These are phyloP conservation scores for Blepharisma japonicum DNA, from an alignment of 73 alveolate genomes.

Conservation along the genomic window DNA sequence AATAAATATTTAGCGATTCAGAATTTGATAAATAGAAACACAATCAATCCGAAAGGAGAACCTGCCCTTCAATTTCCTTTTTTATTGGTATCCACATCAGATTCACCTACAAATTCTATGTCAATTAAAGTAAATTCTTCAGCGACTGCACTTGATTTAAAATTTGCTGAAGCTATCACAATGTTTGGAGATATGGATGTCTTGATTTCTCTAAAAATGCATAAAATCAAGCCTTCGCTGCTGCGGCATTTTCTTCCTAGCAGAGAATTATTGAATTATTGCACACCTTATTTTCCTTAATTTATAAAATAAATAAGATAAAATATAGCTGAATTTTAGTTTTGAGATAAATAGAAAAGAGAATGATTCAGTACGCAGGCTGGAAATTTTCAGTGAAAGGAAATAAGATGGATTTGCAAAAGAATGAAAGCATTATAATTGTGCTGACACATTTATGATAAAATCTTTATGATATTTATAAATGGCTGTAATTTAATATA, in stretches of 20 bases:
- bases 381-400: too few relatives aligned
- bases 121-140: neutral
- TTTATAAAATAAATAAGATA: neutral
- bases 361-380: too few relatives aligned
- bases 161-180: neutral
- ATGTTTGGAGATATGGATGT: conserved; percentile 7
- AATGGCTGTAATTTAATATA: too few relatives aligned
- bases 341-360: too few relatives aligned
- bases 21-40: neutral
- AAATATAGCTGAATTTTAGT: too few relatives aligned
- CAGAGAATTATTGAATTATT: conserved; percentile 1
- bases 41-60: neutral
- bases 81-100: neutral
- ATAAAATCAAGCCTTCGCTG: neutral
- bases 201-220: neutral
- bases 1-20: neutral
- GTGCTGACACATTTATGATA: too few relatives aligned
- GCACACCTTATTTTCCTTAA: neutral
- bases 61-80: conserved; percentile 15
- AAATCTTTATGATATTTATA: too few relatives aligned
- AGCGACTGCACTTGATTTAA: neutral
- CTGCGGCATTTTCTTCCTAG: neutral
- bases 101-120: neutral
- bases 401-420: too few relatives aligned
- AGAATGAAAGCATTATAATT: too few relatives aligned